Evolutionary conservation across 1,284 basidiomycete genomes (phyloP).

Genomic region (Chalciporus sp.): DNA sequence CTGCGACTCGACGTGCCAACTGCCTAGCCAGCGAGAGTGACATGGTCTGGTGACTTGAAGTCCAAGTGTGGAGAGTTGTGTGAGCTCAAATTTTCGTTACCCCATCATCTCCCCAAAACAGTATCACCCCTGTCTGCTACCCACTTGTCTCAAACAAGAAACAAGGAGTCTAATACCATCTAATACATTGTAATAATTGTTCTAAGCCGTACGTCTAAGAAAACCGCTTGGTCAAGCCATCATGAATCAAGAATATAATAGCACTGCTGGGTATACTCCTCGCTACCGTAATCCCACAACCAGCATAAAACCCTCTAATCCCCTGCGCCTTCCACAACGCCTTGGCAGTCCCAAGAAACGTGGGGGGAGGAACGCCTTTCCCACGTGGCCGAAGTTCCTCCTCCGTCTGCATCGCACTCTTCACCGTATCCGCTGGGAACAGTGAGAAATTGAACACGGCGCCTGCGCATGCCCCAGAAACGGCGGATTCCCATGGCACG

Average conservation of each 20-base stretch:
- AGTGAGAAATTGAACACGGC: constrained; percentile 84
- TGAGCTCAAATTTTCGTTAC: not conserved
- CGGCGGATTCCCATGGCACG: constrained; percentile 78
- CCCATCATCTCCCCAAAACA: not conserved
- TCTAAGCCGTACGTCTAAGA: constrained; percentile 28
- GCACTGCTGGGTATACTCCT: constrained; percentile 89
- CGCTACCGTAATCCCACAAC: constrained; percentile 92
- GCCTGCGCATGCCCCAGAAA: constrained; percentile 87
- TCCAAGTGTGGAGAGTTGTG: not conserved
- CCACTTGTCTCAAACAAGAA: not conserved
- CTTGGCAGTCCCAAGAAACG: constrained; percentile 73
- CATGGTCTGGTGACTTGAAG: constrained; percentile 5
- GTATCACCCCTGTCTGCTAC: constrained; percentile 6
- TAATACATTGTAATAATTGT: constrained; percentile 1
- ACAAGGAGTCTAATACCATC: not conserved
- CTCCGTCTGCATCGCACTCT: constrained; percentile 94
- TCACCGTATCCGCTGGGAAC: constrained; percentile 94
- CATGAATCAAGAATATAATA: constrained; percentile 90
- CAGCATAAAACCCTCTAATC: constrained; percentile 86
- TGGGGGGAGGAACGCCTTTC: constrained; percentile 40
- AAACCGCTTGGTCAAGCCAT: constrained; percentile 68
- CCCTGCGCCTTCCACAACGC: constrained; percentile 82
- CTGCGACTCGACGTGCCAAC: constrained; percentile 6
- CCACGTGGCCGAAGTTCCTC: constrained; percentile 75
- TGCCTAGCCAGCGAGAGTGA: constrained; percentile 15